Conservation (phyloP, 2,329 filamentous ascomycete species). For the Leptographium flavum region DNA sequence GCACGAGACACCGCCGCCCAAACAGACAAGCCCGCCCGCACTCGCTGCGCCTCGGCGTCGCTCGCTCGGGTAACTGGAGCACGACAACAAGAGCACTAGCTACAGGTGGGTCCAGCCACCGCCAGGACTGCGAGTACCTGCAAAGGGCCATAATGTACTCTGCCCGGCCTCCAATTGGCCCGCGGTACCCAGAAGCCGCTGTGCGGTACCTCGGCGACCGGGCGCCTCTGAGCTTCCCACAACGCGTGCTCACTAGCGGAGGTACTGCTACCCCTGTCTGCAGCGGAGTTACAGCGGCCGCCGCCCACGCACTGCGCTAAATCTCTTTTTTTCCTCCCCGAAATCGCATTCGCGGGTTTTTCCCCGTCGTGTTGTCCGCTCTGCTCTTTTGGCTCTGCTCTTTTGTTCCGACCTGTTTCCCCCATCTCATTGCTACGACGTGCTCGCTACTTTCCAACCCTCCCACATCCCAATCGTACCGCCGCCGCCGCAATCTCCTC, state of each 20-base stretch:
- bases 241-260: neutral
- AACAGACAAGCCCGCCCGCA: neutral
- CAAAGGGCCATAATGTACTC: neutral
- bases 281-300: slow-evolving; percentile 1
- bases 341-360: slow-evolving; percentile 7
- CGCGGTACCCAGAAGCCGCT: neutral
- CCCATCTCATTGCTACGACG: too few species aligned
- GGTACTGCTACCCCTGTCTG: neutral
- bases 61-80: slow-evolving; percentile 11
- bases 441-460: neutral
- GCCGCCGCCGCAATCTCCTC: neutral
- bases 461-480: neutral
- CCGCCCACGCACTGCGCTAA: neutral
- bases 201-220: neutral
- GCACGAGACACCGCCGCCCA: neutral
- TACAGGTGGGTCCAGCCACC: slow-evolving; percentile 1
- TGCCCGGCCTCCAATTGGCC: neutral
- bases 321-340: slow-evolving; percentile 3
- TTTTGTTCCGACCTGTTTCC: neutral
- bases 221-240: too few species aligned
- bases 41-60: slow-evolving; percentile 9
- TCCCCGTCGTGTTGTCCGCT: neutral
- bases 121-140: slow-evolving; percentile 4
- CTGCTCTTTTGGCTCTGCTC: neutral
- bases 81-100: slow-evolving; percentile 7